Evolutionary conservation across 1,284 basidiomycete species (phyloP), one percentile per base, ranked within the genome.

Genomic region (Boletellus deceptivus): DNA sequence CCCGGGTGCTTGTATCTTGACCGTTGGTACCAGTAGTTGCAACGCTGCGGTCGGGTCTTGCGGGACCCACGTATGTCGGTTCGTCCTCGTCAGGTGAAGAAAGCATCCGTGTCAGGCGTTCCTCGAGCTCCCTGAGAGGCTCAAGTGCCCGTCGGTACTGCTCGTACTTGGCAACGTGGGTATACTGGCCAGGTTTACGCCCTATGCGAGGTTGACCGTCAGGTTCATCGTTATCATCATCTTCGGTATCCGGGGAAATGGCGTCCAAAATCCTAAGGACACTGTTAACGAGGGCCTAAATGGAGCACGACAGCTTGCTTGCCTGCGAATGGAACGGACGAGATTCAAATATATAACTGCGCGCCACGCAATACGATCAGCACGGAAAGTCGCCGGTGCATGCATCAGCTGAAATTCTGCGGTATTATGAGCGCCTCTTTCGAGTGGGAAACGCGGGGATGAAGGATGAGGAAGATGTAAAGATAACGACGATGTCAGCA

Each of bases 331-430:
- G 53, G 89, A 91, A 62, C 83, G 82, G 53, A 90, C 85, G 57
- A 91, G 76, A 69, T 91, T 91, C 55, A 91, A 77, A 70, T 91
- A 91, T 61, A 91, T 87, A 58, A 91, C 88, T 44, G 86, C 79
- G 49, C 89, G 82, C 89, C 89, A 91, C 33, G 89, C 86, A 53
- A 87, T 80, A 56, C 89, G 77, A 63, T 91, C 89, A 24, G 83
- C 80, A 54, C 80, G 80, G 67, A 91, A 91, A 24, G 83, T 79
- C 35, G 79, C 81, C 6, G 84, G 84, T 1, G 83, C 77, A 63
- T 90, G 86, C 62, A 89, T 69, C 13, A 91, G 75, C 66, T 91
- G 89, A 63, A 91, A 91, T 71, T 91, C 88, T 90, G 71, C 42
- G 56, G 46, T 6, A 24, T 22, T 16, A 40, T 64, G 36, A 64